These are phyloP conservation scores for Suillus fuscotomentosus DNA, from an alignment of 768 basidiomycete species.

Conservation along the genomic window DNA sequence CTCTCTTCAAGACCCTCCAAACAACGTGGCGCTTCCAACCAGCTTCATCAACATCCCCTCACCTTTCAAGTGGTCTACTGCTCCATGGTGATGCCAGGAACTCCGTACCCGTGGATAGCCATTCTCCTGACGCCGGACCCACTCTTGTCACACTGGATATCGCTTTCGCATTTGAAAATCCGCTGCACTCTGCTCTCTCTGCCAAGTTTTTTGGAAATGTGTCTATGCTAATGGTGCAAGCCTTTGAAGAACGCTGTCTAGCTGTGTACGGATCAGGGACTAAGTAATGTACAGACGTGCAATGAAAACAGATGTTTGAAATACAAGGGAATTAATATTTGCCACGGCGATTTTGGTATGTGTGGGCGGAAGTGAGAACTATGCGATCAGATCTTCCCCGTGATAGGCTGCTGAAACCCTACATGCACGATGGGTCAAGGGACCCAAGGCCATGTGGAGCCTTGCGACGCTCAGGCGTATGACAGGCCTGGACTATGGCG, in stretches of 20 bases:
- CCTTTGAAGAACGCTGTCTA: conserved; percentile 85
- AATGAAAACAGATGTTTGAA: not conserved
- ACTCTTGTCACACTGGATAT: conserved; percentile 86
- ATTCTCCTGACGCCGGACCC: conserved; percentile 34
- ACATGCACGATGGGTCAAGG: not conserved
- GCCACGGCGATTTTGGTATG: too few relatives aligned
- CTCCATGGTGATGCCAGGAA: conserved; percentile 6
- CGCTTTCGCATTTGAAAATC: conserved; percentile 83
- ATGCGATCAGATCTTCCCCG: not conserved
- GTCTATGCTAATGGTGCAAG: conserved; percentile 84
- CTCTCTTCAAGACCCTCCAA: conserved; percentile 68
- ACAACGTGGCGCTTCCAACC: conserved; percentile 78
- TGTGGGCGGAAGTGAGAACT: not conserved
- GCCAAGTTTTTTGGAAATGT: conserved; percentile 85
- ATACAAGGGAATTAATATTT: not conserved
- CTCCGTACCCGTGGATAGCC: not conserved
- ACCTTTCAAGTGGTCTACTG: conserved; percentile 26
- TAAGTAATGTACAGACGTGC: conserved; percentile 12
- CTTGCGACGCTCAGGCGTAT: not conserved
- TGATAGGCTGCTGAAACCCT: not conserved
- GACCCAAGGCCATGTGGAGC: not conserved
- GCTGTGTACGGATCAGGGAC: conserved; percentile 61
- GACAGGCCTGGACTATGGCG: too few relatives aligned
- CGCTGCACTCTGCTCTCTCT: conserved; percentile 81
- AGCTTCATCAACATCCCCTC: conserved; percentile 41